A percentile compares a stretch with the other conserved stretches of the same genome.
Conservation (phyloP, 2,329 filamentous ascomycete species). For the Albifimbria verrucaria region DNA sequence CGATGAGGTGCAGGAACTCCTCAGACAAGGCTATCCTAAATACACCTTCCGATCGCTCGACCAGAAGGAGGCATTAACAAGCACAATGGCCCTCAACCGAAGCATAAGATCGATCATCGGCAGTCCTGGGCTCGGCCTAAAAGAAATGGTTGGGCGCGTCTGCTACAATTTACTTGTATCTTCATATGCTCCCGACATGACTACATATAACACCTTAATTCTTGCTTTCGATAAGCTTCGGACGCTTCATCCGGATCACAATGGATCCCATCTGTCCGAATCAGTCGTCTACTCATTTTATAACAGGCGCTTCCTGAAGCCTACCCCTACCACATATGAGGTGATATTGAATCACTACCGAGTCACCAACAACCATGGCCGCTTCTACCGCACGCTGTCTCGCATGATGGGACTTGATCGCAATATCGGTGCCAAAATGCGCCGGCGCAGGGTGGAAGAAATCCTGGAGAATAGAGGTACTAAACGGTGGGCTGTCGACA, state of each 20-base stretch:
- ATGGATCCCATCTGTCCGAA: conserved; percentile 38
- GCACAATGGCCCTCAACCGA: conserved; percentile 23
- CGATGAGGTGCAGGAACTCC: conserved; percentile 23
- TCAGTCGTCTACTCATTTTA: conserved; percentile 51
- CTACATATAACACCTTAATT: conserved; percentile 70
- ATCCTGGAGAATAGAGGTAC: conserved; percentile 22
- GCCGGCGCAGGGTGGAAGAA: conserved; percentile 29
- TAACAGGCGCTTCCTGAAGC: conserved; percentile 37
- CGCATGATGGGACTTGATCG: conserved; percentile 42
- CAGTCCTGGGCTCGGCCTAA: conserved; percentile 18
- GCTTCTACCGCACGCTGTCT: conserved; percentile 41
- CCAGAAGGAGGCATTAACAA: conserved; percentile 17
- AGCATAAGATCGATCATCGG: conserved; percentile 25
- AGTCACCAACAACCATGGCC: conserved; percentile 33
- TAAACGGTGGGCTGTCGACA: conserved; percentile 23
- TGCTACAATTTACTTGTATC: conserved; percentile 67
- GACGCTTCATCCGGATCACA: no score
- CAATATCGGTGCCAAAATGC: conserved; percentile 34
- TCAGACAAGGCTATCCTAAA: conserved; percentile 6
- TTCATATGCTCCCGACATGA: conserved; percentile 58
- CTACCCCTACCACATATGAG: conserved; percentile 46
- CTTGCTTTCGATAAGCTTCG: conserved; percentile 56
- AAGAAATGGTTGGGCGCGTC: conserved; percentile 37
- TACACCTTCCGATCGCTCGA: conserved; percentile 28
- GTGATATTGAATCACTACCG: conserved; percentile 51